These are phyloP conservation scores for Macrocybe sp. DNA, from an alignment of 1,284 basidiomycete species.

Conservation along the genomic window DNA sequence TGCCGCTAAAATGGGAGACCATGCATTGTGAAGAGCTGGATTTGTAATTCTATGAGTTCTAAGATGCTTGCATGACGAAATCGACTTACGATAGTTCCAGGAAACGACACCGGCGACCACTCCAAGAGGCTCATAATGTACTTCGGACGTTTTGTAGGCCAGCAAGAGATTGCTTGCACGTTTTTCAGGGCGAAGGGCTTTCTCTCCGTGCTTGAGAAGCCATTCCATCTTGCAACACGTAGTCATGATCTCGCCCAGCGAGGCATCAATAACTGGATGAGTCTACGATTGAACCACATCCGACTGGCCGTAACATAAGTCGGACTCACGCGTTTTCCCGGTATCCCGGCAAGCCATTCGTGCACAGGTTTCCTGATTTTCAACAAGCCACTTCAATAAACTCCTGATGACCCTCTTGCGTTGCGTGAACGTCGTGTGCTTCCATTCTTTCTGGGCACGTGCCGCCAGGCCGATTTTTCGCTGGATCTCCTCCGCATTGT, in stretches of 20 bases:
- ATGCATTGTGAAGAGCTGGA: constrained; percentile 84
- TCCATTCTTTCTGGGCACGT: constrained; percentile 70
- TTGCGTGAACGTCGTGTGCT: constrained; percentile 67
- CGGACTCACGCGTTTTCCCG: constrained; percentile 85
- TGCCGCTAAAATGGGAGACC: constrained; percentile 88
- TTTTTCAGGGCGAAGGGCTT: constrained; percentile 64
- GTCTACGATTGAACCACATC: neutral
- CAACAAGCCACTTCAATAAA: constrained; percentile 86
- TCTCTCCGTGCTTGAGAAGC: constrained; percentile 80
- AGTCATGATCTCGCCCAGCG: constrained; percentile 85
- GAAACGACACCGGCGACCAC: constrained; percentile 91
- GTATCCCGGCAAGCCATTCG: constrained; percentile 92
- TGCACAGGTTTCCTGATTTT: constrained; percentile 82
- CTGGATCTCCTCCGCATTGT: constrained; percentile 63
- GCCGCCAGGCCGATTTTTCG: constrained; percentile 66
- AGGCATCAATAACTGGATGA: constrained; percentile 75
- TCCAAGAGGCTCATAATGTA: constrained; percentile 91
- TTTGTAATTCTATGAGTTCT: neutral
- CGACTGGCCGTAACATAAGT: neutral
- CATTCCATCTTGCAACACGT: constrained; percentile 89
- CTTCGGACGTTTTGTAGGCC: constrained; percentile 80
- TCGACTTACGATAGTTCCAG: constrained; percentile 82
- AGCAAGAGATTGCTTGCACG: constrained; percentile 74
- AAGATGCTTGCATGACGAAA: constrained; percentile 2
- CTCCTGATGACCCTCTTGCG: constrained; percentile 80